Evolutionary conservation across 1,139 yeast genomes (phyloP), one percentile per base, ranked within the genome.

Genomic region (Hansenula sp.): DNA sequence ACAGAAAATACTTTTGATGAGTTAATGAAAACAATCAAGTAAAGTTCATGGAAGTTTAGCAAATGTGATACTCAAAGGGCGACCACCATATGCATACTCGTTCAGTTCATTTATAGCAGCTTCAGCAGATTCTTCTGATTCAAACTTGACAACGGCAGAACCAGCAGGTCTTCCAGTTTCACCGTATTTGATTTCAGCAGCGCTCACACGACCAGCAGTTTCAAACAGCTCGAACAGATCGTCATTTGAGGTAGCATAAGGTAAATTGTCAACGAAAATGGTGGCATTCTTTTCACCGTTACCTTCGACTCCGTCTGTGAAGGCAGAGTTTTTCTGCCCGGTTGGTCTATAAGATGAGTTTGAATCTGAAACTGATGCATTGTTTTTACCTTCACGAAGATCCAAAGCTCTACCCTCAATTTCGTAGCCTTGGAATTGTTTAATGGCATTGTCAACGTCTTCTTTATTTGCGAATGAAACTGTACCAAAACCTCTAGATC

Each of bases 191-290:
- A 91, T 74, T 63, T 89, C 96, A 18, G 97, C 97, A 43, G 75
- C 74, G 37, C 68, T 70, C 28, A 91, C 93, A 44, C 77, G 71
- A 27, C 96, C 96, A 43, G 90, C 80, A 29, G 95, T 84, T 60
- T 85, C 94, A 63, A 91, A 91, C 48, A 93, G 74, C 54, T 91
- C 97, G 51, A 74, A 79, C 54, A 93, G 76, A 65, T 93, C 98
- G 47, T 84, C 84, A 55, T 83, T 82, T 36, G 90, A 80, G 21
- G 98, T 91, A 40, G 91, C 85, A 75, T 81, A 89, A 30, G 98
- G 98, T 60, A 93, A 72, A 66, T 91, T 93, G 43, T 75, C 76
- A 36, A 86, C 91, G 60, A 68, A 85, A 37, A 91, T 78, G 18
- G 82, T 77, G 47, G 75, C 79, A 41, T 79, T 77, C 38, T 77